Evolutionary conservation across 805 yeast species (phyloP).

Genomic region (Suhomyces canberraensis): DNA sequence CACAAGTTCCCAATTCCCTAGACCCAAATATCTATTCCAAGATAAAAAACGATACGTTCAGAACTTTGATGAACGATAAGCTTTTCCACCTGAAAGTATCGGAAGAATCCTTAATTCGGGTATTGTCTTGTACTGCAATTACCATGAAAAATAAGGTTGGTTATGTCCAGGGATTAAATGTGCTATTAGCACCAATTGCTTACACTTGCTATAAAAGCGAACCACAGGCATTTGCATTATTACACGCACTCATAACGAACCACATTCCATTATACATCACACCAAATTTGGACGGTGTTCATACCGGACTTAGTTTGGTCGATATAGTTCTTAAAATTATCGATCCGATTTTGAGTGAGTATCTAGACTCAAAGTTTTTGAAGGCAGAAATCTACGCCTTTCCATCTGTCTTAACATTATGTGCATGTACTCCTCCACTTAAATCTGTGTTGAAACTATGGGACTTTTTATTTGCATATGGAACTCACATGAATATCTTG

Average conservation of each 20-base stretch:
- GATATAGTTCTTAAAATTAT: conserved; percentile 68
- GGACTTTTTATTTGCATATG: conserved; percentile 91
- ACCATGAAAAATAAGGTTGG: conserved; percentile 29
- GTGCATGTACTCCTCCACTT: conserved; percentile 87
- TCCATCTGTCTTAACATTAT: conserved; percentile 75
- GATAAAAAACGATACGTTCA: conserved; percentile 79
- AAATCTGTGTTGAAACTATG: conserved; percentile 72
- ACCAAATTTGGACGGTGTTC: conserved; percentile 77
- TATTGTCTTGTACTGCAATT: conserved; percentile 71
- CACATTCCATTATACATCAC: conserved; percentile 77
- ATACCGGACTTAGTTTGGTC: conserved; percentile 70
- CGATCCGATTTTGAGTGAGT: conserved; percentile 66
- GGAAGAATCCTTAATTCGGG: conserved; percentile 65
- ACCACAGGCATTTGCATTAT: conserved; percentile 77
- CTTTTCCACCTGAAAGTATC: conserved; percentile 60
- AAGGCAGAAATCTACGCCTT: conserved; percentile 87
- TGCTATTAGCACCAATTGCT: conserved; percentile 77
- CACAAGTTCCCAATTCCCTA: conserved; percentile 46
- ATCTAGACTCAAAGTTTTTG: conserved; percentile 58
- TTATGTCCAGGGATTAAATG: conserved; percentile 93
- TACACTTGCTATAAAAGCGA: conserved; percentile 69
- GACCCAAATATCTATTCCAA: conserved; percentile 56
- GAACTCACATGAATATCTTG: conserved; percentile 81
- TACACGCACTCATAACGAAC: conserved; percentile 56
- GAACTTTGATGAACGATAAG: conserved; percentile 77